Percentiles rank a stretch among this genome's conserved stretches.
Evolutionary conservation across 2,329 filamentous ascomycete species (phyloP).

Genomic region (Colletotrichum australisinense): DNA sequence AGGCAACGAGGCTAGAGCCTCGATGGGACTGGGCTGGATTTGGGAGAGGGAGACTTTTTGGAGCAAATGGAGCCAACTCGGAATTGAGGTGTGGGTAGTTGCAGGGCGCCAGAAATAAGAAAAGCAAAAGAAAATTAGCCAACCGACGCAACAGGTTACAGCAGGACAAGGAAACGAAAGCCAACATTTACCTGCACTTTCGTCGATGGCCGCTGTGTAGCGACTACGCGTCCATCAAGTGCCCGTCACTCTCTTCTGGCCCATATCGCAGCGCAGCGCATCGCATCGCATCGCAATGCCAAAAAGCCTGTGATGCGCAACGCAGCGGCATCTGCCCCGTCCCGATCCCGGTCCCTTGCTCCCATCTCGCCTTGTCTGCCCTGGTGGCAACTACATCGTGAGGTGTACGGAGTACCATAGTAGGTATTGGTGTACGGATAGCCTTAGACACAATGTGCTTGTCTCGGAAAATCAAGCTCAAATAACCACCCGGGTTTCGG

Average conservation of each 20-base stretch:
- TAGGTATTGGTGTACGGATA: background rate
- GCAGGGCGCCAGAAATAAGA: conserved; percentile 19
- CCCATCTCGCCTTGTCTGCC: background rate
- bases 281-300: no score
- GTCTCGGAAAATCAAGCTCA: background rate
- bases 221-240: conserved; percentile 22
- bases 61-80: conserved; percentile 3
- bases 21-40: conserved; percentile 24
- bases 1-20: conserved; percentile 35
- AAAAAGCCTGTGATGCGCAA: background rate
- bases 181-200: conserved; percentile 4
- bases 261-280: background rate
- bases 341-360: background rate
- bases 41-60: conserved; percentile 19
- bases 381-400: background rate
- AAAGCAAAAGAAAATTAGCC: background rate
- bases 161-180: background rate
- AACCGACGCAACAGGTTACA: conserved; percentile 22
- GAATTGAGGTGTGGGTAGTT: conserved; percentile 27
- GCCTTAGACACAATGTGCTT: background rate
- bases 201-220: conserved; percentile 21
- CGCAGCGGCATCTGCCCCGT: background rate
- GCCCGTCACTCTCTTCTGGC: background rate
- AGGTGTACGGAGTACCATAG: background rate
- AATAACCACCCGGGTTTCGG: background rate